Percentiles rank a stretch among this genome's conserved stretches.
Evolutionary conservation across 257 asterid genomes (phyloP).

Genomic region (Jaltomata sinuosa): DNA sequence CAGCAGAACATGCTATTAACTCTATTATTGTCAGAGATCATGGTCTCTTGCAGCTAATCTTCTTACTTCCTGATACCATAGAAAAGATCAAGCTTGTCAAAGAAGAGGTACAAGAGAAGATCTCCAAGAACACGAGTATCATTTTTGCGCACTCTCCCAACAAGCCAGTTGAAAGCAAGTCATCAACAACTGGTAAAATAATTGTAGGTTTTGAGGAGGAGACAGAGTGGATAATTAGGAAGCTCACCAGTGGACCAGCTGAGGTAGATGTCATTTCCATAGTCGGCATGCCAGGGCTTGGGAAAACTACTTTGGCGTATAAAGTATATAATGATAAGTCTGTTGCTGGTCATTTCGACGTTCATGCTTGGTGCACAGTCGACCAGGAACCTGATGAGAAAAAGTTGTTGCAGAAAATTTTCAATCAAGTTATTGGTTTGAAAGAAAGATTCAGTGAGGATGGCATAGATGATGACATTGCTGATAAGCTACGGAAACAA

Average conservation of each 20-base stretch:
- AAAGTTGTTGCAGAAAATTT: background rate
- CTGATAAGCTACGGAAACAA: background rate
- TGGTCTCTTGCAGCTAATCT: background rate
- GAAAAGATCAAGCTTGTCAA: background rate
- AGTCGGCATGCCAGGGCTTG: background rate
- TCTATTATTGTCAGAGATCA: background rate
- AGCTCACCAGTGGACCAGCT: background rate
- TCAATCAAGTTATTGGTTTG: background rate
- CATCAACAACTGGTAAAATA: background rate
- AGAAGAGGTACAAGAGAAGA: background rate
- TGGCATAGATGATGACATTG: background rate
- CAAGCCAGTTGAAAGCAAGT: background rate
- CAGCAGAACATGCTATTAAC: background rate
- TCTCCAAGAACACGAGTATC: background rate
- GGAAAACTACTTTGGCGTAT: no score
- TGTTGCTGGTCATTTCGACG: background rate
- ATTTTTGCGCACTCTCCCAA: background rate
- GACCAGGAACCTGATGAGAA: background rate
- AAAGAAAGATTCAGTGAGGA: background rate
- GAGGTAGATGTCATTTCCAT: background rate
- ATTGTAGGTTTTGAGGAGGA: background rate
- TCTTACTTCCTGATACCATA: background rate
- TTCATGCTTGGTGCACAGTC: constrained; percentile 1
- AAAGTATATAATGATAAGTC: no score
- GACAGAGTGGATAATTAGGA: background rate